Conservation (phyloP, 345 rosid species). For the Triadica sebifera region DNA sequence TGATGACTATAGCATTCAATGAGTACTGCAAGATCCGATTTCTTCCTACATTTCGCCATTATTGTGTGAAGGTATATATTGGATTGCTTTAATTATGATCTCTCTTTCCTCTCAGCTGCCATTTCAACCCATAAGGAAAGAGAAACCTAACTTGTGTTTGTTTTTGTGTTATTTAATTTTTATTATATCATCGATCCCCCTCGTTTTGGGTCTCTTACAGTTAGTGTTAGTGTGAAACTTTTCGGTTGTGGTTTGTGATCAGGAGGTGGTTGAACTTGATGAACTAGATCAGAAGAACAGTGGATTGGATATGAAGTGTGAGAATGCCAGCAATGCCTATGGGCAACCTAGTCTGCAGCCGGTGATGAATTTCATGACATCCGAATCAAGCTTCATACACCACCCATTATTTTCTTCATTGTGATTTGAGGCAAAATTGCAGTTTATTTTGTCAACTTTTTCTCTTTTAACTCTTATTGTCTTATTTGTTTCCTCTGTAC, state of each 20-base stretch:
- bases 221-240: too few relatives aligned
- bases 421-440: not conserved
- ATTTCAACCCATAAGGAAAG: too few relatives aligned
- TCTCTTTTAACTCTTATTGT: not conserved
- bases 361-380: constrained; percentile 29
- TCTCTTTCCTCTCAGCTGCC: too few relatives aligned
- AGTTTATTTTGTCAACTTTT: not conserved
- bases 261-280: constrained; percentile 74
- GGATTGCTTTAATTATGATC: too few relatives aligned
- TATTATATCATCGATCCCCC: too few relatives aligned
- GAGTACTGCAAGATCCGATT: constrained; percentile 89
- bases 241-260: constrained; percentile 7
- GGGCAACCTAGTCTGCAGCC: constrained; percentile 50
- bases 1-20: constrained; percentile 66
- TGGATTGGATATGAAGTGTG: constrained; percentile 42
- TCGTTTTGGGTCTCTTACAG: too few relatives aligned
- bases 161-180: too few relatives aligned
- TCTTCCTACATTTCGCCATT: constrained; percentile 63
- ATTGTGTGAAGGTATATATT: constrained; percentile 60
- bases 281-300: constrained; percentile 57
- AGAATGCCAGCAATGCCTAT: constrained; percentile 53
- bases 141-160: too few relatives aligned
- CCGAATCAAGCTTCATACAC: constrained; percentile 41
- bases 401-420: constrained; percentile 46
- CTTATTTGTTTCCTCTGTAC: not conserved